Evolutionary conservation across 345 rosid species (phyloP), one percentile per base, ranked within the genome.

Genomic region (Raphanus sativus): DNA sequence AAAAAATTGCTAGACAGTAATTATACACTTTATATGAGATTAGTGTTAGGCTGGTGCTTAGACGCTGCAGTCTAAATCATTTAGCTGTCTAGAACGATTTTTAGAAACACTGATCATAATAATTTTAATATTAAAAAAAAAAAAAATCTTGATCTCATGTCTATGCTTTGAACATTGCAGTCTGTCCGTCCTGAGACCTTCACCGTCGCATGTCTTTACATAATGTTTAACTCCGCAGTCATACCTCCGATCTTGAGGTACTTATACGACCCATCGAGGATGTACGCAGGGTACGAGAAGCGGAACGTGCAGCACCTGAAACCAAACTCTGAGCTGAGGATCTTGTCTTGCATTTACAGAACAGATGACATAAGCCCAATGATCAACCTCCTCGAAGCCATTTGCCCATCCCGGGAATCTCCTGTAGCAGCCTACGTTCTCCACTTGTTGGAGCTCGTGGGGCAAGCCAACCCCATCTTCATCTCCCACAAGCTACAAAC

Each of bases 391-490:
- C 77, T 89, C 0, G 80, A 82, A 54, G 59, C 81, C 13, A 67
- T 73, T 8, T 73, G 50, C 21, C 85, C 89, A 0, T 69, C 82
- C 0, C 12, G 32, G 13, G 91, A 88, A 9, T 38, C 74, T 38
- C 87, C 85, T 2, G 6, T 89, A 10, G 61, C 48, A 25, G 67
- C 90, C 26, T 71, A 81, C 38, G 92, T 73, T 9, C 88, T 86
- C 64, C 91, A 87, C 62, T 85, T 89, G 61, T 38, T 85, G 40
- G 84, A 88, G 79, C 85, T 88, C 9, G 71, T 81, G 11, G 91
- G 91, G 8, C 83, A 73, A 65, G 77, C 85, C 55, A 40, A 77
- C 32, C 89, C 97, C 0, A 24, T 87, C 30, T 83, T 88, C 69
- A 79, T 88, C 4, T 74, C 86, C 30, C 94, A 89, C 76, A 74